These are phyloP conservation scores for Skeletonema grethae DNA, from an alignment of 108 stramenopile species.

Conservation along the genomic window DNA sequence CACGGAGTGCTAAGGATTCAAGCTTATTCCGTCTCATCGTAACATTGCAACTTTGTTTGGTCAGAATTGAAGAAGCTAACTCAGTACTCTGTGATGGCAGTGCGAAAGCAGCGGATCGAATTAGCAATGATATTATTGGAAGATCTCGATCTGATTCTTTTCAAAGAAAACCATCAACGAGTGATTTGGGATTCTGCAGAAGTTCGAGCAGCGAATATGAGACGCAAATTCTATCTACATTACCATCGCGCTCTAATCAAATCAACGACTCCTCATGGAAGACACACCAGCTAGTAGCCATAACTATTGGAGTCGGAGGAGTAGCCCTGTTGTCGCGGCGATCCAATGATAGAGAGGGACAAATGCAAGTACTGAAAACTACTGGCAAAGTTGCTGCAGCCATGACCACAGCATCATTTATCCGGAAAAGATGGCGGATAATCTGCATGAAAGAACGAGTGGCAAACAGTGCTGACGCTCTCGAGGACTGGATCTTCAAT, in stretches of 20 bases:
- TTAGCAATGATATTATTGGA: conserved; percentile 6
- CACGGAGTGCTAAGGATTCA: conserved; percentile 55
- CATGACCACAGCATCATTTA: conserved; percentile 13
- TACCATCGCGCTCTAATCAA: neutral
- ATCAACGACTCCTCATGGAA: neutral
- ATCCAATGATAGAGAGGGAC: conserved; percentile 7
- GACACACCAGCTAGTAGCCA: conserved; percentile 5
- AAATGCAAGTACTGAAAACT: conserved; percentile 20
- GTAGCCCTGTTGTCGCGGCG: conserved; percentile 1
- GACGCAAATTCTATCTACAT: conserved; percentile 7
- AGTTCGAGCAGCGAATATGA: conserved; percentile 16
- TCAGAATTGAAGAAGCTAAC: conserved; percentile 76
- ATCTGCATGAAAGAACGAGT: conserved; percentile 67
- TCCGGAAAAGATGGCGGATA: conserved; percentile 44
- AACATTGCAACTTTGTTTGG: conserved; percentile 67
- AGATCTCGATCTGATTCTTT: conserved; percentile 24
- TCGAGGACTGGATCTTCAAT: conserved; percentile 65
- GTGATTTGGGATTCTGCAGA: conserved; percentile 15
- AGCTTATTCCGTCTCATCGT: conserved; percentile 80
- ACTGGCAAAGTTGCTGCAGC: conserved; percentile 30
- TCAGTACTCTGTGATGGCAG: conserved; percentile 45
- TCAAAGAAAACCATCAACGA: conserved; percentile 12
- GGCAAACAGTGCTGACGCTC: conserved; percentile 38
- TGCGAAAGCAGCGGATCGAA: conserved; percentile 7
- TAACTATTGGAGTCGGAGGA: conserved; percentile 20